A percentile compares a stretch with the other conserved stretches of the same genome.
Evolutionary conservation across 177 flowering plant genomes (phyloP).

Genomic region (Vitis hybrid): DNA sequence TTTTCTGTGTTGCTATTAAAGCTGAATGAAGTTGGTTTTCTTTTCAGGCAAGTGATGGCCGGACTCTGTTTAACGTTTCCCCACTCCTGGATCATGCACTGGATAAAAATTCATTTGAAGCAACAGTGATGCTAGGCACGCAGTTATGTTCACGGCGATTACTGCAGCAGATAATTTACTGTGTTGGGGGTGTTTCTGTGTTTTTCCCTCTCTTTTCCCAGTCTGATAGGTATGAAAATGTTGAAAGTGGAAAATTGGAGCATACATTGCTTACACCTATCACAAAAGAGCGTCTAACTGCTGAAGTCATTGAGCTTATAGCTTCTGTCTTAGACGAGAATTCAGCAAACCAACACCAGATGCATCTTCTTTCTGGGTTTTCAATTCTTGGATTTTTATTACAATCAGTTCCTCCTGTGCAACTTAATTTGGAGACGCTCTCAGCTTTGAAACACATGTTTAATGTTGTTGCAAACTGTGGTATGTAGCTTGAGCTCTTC

Average conservation of each 20-base stretch:
- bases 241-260: conserved; percentile 39
- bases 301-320: conserved; percentile 86
- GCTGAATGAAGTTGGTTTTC: conserved; percentile 7
- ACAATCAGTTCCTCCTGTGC: conserved; percentile 78
- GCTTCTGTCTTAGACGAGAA: conserved; percentile 91
- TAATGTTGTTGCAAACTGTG: conserved; percentile 65
- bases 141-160: conserved; percentile 91
- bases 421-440: conserved; percentile 85
- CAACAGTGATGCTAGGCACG: conserved; percentile 68
- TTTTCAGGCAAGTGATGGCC: conserved; percentile 87
- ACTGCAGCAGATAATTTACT: conserved; percentile 88
- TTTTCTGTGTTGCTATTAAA: conserved; percentile 7
- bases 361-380: conserved; percentile 96
- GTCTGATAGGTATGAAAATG: conserved; percentile 57
- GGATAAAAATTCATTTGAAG: conserved; percentile 70
- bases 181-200: conserved; percentile 98
- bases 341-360: conserved; percentile 93
- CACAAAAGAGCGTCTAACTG: conserved; percentile 67
- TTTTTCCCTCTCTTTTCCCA: conserved; percentile 89
- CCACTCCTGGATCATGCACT: conserved; percentile 54
- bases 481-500: conserved; percentile 39
- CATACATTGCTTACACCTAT: conserved; percentile 46
- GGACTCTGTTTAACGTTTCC: conserved; percentile 73
- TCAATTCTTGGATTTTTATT: conserved; percentile 79
- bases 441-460: conserved; percentile 82